Evolutionary conservation across 352 stramenopile species (phyloP).

Genomic region (Globisporangium orthogonon): DNA sequence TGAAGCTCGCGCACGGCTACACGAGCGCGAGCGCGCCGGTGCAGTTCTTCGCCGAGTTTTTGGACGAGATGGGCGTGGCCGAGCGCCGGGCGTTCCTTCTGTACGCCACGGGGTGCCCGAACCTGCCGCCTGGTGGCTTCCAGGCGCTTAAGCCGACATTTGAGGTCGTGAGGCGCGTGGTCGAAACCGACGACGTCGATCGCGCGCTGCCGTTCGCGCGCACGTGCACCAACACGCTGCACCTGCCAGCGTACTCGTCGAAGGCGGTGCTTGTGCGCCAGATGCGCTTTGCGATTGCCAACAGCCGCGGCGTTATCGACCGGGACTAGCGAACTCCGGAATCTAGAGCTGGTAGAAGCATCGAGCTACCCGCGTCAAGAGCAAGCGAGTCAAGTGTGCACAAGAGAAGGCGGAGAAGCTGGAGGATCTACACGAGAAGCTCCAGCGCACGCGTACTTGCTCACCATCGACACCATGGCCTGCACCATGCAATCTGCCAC

Average conservation of each 20-base stretch:
- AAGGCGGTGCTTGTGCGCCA: conserved; percentile 54
- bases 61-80: conserved; percentile 54
- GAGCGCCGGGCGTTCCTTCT: conserved; percentile 71
- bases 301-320: conserved; percentile 81
- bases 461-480: no score
- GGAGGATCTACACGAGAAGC: no score
- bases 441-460: no score
- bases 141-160: conserved; percentile 60
- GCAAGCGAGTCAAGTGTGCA: no score
- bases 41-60: conserved; percentile 57
- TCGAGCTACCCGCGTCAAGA: no score
- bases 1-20: conserved; percentile 82
- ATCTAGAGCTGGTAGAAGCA: neutral
- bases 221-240: conserved; percentile 84
- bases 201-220: conserved; percentile 72
- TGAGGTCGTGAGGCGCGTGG: conserved; percentile 76
- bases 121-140: conserved; percentile 71
- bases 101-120: conserved; percentile 79
- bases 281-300: conserved; percentile 67
- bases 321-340: conserved; percentile 33
- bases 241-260: conserved; percentile 77
- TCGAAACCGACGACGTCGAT: conserved; percentile 67
- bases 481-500: no score
- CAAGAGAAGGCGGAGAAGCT: no score
- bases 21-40: conserved; percentile 67